A percentile compares a stretch with the other conserved stretches of the same genome.
These are phyloP conservation scores for Lumnitzera racemosa DNA, from an alignment of 345 rosid species.

Conservation along the genomic window DNA sequence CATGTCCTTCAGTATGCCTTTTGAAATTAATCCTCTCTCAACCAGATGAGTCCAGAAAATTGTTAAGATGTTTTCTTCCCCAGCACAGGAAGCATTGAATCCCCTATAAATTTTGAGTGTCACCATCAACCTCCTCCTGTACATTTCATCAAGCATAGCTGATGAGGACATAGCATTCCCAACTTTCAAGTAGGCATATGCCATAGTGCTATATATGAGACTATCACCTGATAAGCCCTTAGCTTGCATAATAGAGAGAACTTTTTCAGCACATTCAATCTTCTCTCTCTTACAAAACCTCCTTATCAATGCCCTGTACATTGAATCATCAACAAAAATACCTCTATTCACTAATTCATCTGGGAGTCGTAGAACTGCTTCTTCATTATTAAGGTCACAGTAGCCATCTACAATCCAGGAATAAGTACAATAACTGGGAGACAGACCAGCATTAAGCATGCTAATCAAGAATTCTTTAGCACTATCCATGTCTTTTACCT, in stretches of 20 bases:
- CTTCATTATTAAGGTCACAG: slow-evolving; percentile 42
- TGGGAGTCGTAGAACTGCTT: slow-evolving; percentile 36
- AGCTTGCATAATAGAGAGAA: slow-evolving; percentile 50
- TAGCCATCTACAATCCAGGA: slow-evolving; percentile 82
- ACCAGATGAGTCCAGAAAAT: slow-evolving; percentile 73
- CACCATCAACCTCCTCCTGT: slow-evolving; percentile 62
- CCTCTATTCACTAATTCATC: slow-evolving; percentile 58
- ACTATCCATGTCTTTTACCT: slow-evolving; percentile 46
- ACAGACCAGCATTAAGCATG: slow-evolving; percentile 67
- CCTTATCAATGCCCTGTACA: slow-evolving; percentile 84
- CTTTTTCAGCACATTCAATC: slow-evolving; percentile 48
- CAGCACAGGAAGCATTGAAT: slow-evolving; percentile 52
- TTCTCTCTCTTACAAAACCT: slow-evolving; percentile 65
- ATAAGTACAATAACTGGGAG: slow-evolving; percentile 72
- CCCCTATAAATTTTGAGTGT: slow-evolving; percentile 56
- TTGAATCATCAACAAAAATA: slow-evolving; percentile 40
- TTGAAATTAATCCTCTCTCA: slow-evolving; percentile 59
- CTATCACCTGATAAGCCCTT: slow-evolving; percentile 70
- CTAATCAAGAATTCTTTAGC: slow-evolving; percentile 65
- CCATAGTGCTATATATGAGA: slow-evolving; percentile 56
- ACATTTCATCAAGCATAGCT: slow-evolving; percentile 60
- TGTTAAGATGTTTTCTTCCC: slow-evolving; percentile 37
- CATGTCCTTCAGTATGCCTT: slow-evolving; percentile 46
- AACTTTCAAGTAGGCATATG: slow-evolving; percentile 67
- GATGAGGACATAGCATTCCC: slow-evolving; percentile 53